Evolutionary conservation across 83 land plant genomes (phyloP), one percentile per base, ranked within the genome.

Genomic region (Thuja plicata): DNA sequence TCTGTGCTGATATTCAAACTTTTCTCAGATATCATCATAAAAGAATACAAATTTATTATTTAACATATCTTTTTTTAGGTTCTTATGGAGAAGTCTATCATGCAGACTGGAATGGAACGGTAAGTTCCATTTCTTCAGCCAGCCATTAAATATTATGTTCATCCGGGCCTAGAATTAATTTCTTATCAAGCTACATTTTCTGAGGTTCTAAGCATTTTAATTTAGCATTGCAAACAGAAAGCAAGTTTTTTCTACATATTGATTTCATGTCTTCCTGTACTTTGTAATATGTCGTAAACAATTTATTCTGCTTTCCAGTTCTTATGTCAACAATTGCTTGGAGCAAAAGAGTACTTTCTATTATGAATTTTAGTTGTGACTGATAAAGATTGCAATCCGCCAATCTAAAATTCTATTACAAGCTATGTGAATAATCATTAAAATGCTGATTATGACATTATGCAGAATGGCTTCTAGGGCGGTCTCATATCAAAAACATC

Each of bases 51-150:
- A 79, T 79, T 76, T 76, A 76, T 76, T 30, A 9, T 70, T 88
- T 89, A 38, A 48, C 70, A 17, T 12, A 38, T 11, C 50, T 54
- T 54, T 54, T 89, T 89, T 87, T 94, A 97, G 98, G 98, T 66
- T 97, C 98, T 82, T 96, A 93, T 94, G 98, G 98, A n/a, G 98
- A 97, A 87, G 98, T 97, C 43, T 97, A 95, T 87, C 97, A 85
- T 78, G 98, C 93, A 87, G 98, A 97, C 85, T 95, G 95, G 97
- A 93, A 94, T 97, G 98, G 97, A 90, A 96, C 97, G 19, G 97
- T 96, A 87, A 89, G 95, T 93, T 62, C 76, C 57, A 34, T 85
- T 85, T 50, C 86, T 48, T 48, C 24, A 32, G 57, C 40, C 38
- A 85, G 57, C 40, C 38, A 52, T 85, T 15, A 35, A 52, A 32